These are phyloP conservation scores for Mikania micrantha DNA, from an alignment of 129 eudicot genomes.

Conservation along the genomic window DNA sequence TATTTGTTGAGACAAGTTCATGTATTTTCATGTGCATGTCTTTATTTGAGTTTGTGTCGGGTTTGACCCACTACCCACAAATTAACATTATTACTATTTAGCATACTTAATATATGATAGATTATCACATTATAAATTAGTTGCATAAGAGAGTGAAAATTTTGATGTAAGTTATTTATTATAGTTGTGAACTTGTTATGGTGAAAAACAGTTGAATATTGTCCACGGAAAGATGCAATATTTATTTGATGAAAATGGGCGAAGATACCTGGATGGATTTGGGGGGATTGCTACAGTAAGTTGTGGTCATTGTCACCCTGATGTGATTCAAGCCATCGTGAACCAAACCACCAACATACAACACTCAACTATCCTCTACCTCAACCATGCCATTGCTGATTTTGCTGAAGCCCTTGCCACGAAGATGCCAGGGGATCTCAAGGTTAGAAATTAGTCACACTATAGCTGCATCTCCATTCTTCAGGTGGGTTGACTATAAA, in stretches of 20 bases:
- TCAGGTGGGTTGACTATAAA: too few species aligned
- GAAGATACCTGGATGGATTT: conserved; percentile 65
- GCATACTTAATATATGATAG: too few species aligned
- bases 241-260: conserved; percentile 60
- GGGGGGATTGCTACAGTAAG: conserved; percentile 77
- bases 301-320: conserved; percentile 82
- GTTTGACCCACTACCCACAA: too few species aligned
- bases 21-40: too few species aligned
- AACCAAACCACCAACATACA: conserved; percentile 49
- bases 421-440: conserved; percentile 73
- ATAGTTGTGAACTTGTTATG: neutral
- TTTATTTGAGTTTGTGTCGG: too few species aligned
- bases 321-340: conserved; percentile 55
- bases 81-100: too few species aligned
- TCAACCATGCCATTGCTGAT: conserved; percentile 58
- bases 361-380: conserved; percentile 65
- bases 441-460: conserved; percentile 24
- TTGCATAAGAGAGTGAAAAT: too few species aligned
- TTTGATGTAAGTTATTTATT: neutral
- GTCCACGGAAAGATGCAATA: conserved; percentile 84
- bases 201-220: conserved; percentile 42
- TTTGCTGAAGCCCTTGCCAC: conserved; percentile 78
- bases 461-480: too few species aligned
- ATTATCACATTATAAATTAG: too few species aligned
- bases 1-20: too few species aligned